These are phyloP conservation scores for Metroxylon sagu DNA, from an alignment of 176 grass and related monocot genomes.

Conservation along the genomic window DNA sequence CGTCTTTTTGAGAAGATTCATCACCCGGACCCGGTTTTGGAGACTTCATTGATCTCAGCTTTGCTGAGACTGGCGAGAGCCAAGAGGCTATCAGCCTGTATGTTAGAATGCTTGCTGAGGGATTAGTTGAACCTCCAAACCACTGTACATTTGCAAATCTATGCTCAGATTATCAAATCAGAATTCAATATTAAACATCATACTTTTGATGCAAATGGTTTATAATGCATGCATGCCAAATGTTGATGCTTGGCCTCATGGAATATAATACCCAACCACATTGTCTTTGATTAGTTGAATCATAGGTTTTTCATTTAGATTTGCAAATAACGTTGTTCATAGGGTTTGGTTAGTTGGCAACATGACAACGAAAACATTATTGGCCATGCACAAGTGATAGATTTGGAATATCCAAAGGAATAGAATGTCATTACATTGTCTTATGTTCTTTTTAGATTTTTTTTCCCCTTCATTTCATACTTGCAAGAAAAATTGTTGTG, in stretches of 20 bases:
- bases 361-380: too few relatives aligned
- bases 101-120: slow-evolving; percentile 22
- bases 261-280: too few relatives aligned
- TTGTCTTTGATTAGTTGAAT: too few relatives aligned
- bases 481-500: too few relatives aligned
- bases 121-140: slow-evolving; percentile 17
- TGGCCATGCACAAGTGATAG: too few relatives aligned
- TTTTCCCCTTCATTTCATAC: too few relatives aligned
- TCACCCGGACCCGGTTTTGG: slow-evolving; percentile 14
- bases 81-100: slow-evolving; percentile 19
- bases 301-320: too few relatives aligned
- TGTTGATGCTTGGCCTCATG: slow-evolving; percentile 3
- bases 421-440: too few relatives aligned
- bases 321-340: too few relatives aligned
- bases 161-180: slow-evolving; percentile 28
- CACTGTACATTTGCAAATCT: slow-evolving; percentile 29
- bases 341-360: too few relatives aligned
- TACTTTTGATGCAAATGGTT: slow-evolving; percentile 19
- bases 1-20: slow-evolving; percentile 13
- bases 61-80: slow-evolving; percentile 15
- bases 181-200: slow-evolving; percentile 6
- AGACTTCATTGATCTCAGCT: slow-evolving; percentile 32
- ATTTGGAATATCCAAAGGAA: too few relatives aligned
- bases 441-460: too few relatives aligned
- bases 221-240: slow-evolving; percentile 27